These are phyloP conservation scores for Striga asiatica DNA, from an alignment of 257 asterid genomes.

Conservation along the genomic window DNA sequence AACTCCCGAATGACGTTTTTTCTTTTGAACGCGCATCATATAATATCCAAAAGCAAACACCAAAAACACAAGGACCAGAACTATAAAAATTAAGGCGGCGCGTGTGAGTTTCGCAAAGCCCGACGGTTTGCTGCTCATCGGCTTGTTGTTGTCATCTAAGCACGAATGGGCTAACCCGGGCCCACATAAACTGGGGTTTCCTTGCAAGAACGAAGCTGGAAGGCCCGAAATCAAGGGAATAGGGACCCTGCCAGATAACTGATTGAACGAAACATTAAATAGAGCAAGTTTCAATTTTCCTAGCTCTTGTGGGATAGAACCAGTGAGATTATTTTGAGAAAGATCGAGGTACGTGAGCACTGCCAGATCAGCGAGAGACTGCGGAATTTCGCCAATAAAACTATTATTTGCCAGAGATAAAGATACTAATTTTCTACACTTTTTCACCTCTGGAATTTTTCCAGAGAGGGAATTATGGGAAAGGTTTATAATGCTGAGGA, in stretches of 20 bases:
- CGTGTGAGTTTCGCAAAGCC: slow-evolving; percentile 34
- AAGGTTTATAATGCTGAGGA: slow-evolving; percentile 68
- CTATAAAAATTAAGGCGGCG: slow-evolving; percentile 39
- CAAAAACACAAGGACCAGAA: slow-evolving; percentile 30
- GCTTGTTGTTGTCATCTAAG: slow-evolving; percentile 19
- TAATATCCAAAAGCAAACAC: slow-evolving; percentile 40
- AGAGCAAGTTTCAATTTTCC: slow-evolving; percentile 72
- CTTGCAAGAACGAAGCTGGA: slow-evolving; percentile 73
- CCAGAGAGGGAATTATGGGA: slow-evolving; percentile 62
- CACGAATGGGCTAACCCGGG: slow-evolving; percentile 57
- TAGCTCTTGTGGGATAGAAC: slow-evolving; percentile 55
- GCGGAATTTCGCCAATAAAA: slow-evolving; percentile 59
- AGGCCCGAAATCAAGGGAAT: slow-evolving; percentile 52
- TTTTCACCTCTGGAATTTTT: slow-evolving; percentile 48
- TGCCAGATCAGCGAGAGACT: slow-evolving; percentile 54
- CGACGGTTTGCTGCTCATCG: slow-evolving; percentile 14
- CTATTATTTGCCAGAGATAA: slow-evolving; percentile 61
- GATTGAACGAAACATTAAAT: slow-evolving; percentile 65
- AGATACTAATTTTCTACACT: slow-evolving; percentile 58
- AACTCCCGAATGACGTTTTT: slow-evolving; percentile 18
- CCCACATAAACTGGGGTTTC: slow-evolving; percentile 71
- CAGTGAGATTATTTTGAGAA: slow-evolving; percentile 61
- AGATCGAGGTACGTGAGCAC: slow-evolving; percentile 78
- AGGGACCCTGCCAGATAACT: slow-evolving; percentile 62
- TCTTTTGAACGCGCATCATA: slow-evolving; percentile 24